Base-by-base conservation (phyloP, 371 early-diverging fungal genomes). In the Mortierella sp. region DNA sequence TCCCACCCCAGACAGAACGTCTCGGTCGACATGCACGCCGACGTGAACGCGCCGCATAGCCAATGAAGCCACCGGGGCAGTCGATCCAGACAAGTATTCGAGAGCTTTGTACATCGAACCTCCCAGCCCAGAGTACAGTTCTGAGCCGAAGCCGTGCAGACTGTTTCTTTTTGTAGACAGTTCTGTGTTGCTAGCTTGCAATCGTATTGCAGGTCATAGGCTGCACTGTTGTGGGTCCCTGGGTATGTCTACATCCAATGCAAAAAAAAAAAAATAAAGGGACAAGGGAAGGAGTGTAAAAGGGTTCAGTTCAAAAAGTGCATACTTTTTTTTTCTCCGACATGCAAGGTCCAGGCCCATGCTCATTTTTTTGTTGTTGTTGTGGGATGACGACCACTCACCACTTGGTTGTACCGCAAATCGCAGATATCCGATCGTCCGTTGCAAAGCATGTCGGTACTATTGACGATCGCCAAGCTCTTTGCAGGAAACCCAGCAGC, bases 161-260 rank as follows among this genome's bases (percentile, higher is more conserved):
- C 71, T 1, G 75, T 83, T 37, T 66, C 71, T 34, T 47, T 73
- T 50, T 83, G 37, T 19, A 77, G 64, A 65, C 87, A 86, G 19
- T 61, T 82, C 34, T 79, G 39, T 1, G 71, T 70, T 5, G 76
- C 61, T 4, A 50, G 45, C 13, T 61, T 34, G 39, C 87, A 87
- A 58, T 87, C 87, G 29, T 78, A 85, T 48, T 71, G 13, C 43
- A 87, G 73, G 58, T 79, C 63, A 67, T 85, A 87, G 4, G 87
- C 34, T 0, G 72, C 84, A 31, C 85, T 85, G 73, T 87, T 87
- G 61, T 87, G 87, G 2, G 87, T 87, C 19, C 74, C 87, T 44
- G 85, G 73, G 65, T 83, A 77, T 16, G 87, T 87, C 84, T 85
- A 71, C 22, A n/a, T n/a, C n/a, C n/a, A n/a, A n/a, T 40, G 9